phyloP scores from a whole-genome alignment of 805 yeast genomes.

The Wickerhamomyces ciferrii region DNA sequence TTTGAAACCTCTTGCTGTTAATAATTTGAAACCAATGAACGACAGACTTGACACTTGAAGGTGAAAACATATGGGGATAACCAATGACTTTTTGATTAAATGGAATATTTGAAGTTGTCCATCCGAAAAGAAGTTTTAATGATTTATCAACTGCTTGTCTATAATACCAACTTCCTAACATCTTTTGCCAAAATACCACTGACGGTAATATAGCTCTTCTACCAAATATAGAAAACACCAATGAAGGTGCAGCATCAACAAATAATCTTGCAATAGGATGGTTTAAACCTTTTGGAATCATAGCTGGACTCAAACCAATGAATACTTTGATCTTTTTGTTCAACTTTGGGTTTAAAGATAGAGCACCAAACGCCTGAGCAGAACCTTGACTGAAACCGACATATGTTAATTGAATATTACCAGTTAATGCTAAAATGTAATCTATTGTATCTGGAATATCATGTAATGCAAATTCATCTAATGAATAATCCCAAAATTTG shows the following conservation, averaged over 20 bases:
- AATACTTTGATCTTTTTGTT: conserved; percentile 51
- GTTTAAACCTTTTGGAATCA: conserved; percentile 82
- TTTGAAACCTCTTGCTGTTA: conserved; percentile 59
- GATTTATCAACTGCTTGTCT: conserved; percentile 61
- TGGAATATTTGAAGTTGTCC: conserved; percentile 65
- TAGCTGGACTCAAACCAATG: conserved; percentile 89
- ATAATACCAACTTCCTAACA: conserved; percentile 70
- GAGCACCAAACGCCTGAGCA: conserved; percentile 86
- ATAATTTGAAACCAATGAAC: conserved; percentile 88
- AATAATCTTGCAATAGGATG: conserved; percentile 73
- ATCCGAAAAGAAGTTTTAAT: conserved; percentile 56
- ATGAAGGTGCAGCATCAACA: conserved; percentile 68
- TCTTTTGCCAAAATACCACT: conserved; percentile 63
- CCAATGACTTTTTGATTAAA: conserved; percentile 62
- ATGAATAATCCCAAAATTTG: conserved; percentile 82
- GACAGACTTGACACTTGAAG: conserved; percentile 75
- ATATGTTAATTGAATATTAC: conserved; percentile 44
- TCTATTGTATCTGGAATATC: conserved; percentile 85
- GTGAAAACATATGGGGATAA: conserved; percentile 77
- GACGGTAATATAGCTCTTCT: conserved; percentile 71
- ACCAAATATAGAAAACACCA: conserved; percentile 71
- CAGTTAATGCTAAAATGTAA: conserved; percentile 55
- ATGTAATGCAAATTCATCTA: conserved; percentile 87
- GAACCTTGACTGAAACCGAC: conserved; percentile 94
- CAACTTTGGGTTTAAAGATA: conserved; percentile 59